These are phyloP conservation scores for Lipomyces chichibuensis DNA, from an alignment of 805 yeast genomes.

Conservation along the genomic window DNA sequence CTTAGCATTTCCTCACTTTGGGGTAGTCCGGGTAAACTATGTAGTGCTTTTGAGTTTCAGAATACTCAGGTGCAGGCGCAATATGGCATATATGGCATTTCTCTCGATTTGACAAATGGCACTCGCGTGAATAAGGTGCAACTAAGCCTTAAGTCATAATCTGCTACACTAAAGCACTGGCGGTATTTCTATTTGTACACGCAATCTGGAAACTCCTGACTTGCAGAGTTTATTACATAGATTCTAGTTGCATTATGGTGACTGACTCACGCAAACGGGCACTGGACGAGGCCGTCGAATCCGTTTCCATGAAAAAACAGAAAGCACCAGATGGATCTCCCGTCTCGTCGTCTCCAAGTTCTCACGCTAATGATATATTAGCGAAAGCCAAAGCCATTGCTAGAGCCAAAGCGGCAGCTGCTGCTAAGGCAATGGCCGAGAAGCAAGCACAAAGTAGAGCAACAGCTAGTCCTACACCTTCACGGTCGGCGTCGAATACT, in stretches of 20 bases:
- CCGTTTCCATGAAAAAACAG: slow-evolving; percentile 25
- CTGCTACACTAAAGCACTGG: background rate
- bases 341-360: slow-evolving; percentile 11
- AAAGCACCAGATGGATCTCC: slow-evolving; percentile 29
- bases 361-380: slow-evolving; percentile 19
- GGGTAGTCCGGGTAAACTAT: too few species aligned
- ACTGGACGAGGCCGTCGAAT: slow-evolving; percentile 11
- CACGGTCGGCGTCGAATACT: slow-evolving; percentile 17
- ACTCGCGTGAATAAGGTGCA: too few species aligned
- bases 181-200: background rate
- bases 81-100: too few species aligned
- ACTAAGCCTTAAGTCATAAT: background rate
- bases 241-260: slow-evolving; percentile 8
- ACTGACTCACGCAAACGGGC: slow-evolving; percentile 26
- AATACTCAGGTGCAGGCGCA: too few species aligned
- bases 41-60: too few species aligned
- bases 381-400: slow-evolving; percentile 30
- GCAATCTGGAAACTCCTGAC: background rate
- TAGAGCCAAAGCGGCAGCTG: slow-evolving; percentile 29
- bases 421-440: slow-evolving; percentile 21
- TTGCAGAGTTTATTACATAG: background rate
- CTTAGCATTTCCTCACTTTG: too few species aligned
- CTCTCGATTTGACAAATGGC: too few species aligned
- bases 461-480: slow-evolving; percentile 22
- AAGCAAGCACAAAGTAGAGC: slow-evolving; percentile 14